These are phyloP conservation scores for Verticillium nonalfalfae DNA, from an alignment of 2,329 filamentous ascomycete genomes.

Conservation along the genomic window DNA sequence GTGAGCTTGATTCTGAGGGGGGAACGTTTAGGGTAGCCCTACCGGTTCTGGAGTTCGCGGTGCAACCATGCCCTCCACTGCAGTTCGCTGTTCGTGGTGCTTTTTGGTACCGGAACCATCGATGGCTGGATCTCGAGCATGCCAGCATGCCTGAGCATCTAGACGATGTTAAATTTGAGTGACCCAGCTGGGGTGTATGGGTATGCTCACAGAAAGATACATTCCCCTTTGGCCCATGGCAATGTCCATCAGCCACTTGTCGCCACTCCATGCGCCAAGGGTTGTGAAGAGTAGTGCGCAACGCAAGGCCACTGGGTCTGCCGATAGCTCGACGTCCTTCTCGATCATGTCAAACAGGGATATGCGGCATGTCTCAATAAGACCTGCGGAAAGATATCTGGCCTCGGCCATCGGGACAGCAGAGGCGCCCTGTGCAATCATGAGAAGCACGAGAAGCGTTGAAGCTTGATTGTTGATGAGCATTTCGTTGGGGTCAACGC, in stretches of 20 bases:
- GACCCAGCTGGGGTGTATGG: neutral
- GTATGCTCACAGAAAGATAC: conserved; percentile 55
- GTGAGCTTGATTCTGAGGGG: conserved; percentile 13
- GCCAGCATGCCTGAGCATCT: conserved; percentile 65
- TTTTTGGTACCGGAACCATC: conserved; percentile 35
- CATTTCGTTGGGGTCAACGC: conserved; percentile 57
- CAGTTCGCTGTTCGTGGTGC: conserved; percentile 36
- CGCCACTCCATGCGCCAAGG: conserved; percentile 65
- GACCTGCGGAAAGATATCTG: conserved; percentile 56
- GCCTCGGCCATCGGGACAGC: conserved; percentile 60
- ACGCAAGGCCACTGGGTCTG: conserved; percentile 57
- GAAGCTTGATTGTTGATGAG: conserved; percentile 61
- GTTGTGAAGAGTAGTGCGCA: conserved; percentile 63
- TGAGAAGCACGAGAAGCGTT: conserved; percentile 60
- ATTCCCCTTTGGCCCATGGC: conserved; percentile 68
- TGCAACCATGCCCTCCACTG: conserved; percentile 60
- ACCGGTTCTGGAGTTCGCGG: conserved; percentile 58
- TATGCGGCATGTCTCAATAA: conserved; percentile 66
- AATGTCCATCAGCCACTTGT: conserved; percentile 75
- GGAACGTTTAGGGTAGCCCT: too few relatives aligned
- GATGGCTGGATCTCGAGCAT: conserved; percentile 50
- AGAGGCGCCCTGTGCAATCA: conserved; percentile 66
- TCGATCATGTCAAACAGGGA: conserved; percentile 67
- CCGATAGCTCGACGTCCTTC: conserved; percentile 62
- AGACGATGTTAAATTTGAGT: conserved; percentile 3